phyloP scores from a whole-genome alignment of 768 basidiomycete genomes.

The Panellus pusillus region DNA sequence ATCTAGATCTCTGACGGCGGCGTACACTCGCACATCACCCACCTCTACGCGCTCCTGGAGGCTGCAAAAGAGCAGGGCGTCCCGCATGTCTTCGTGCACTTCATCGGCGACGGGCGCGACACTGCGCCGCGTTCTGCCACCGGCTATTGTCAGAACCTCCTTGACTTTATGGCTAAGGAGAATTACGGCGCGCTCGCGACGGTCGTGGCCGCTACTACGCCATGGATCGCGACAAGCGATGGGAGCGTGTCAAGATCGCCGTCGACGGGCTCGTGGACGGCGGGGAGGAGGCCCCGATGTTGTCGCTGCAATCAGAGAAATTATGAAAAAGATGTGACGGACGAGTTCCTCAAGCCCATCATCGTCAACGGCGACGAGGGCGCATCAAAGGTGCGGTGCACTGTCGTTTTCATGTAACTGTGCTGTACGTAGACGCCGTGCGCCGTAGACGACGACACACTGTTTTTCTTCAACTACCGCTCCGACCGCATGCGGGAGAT shows the following conservation, averaged over 20 bases:
- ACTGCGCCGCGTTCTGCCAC: slow-evolving; percentile 65
- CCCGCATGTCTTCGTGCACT: too few species aligned
- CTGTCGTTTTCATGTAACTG: background rate
- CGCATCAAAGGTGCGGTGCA: slow-evolving; percentile 63
- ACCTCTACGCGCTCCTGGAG: too few species aligned
- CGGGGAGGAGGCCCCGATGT: slow-evolving; percentile 33
- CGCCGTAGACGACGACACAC: slow-evolving; percentile 71
- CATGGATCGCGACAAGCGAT: slow-evolving; percentile 44
- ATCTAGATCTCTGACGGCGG: slow-evolving; percentile 68
- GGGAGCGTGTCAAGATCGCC: too few species aligned
- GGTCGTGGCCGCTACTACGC: slow-evolving; percentile 71
- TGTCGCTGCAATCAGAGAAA: too few species aligned
- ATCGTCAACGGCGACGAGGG: slow-evolving; percentile 57
- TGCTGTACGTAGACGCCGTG: background rate
- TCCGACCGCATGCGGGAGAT: slow-evolving; percentile 96
- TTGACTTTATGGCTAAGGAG: slow-evolving; percentile 55
- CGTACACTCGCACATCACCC: too few species aligned
- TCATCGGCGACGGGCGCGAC: too few species aligned
- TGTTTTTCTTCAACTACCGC: slow-evolving; percentile 97
- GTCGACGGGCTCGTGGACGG: too few species aligned
- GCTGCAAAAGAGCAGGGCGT: too few species aligned
- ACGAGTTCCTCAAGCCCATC: slow-evolving; percentile 75
- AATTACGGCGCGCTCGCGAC: slow-evolving; percentile 60
- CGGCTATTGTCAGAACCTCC: slow-evolving; percentile 59
- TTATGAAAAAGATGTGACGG: slow-evolving; percentile 64